Evolutionary conservation across 176 grass and related monocot genomes (phyloP).

Genomic region (Bonia amplexicaulis): DNA sequence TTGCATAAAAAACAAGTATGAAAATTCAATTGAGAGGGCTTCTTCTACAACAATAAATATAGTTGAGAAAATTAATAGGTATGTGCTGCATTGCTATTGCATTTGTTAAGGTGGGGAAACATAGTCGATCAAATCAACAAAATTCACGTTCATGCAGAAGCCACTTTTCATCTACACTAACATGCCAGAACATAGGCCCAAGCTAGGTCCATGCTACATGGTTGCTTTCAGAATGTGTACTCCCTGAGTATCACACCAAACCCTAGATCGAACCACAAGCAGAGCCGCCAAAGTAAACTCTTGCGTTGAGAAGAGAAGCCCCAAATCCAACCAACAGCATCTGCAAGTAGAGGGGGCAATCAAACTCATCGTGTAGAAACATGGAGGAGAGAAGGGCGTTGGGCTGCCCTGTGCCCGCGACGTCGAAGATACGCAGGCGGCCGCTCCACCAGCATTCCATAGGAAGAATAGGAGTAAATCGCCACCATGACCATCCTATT

Average conservation of each 20-base stretch:
- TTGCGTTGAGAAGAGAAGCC: too few species aligned
- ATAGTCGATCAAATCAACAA: not conserved
- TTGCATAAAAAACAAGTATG: constrained; percentile 32
- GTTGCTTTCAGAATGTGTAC: not conserved
- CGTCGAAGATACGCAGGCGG: too few species aligned
- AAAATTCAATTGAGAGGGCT: not conserved
- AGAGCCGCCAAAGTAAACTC: too few species aligned
- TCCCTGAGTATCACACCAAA: not conserved
- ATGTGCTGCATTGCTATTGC: not conserved
- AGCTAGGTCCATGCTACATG: not conserved
- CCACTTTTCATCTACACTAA: constrained; percentile 9
- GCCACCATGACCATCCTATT: too few species aligned
- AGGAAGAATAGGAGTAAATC: too few species aligned
- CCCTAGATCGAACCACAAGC: too few species aligned
- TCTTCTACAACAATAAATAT: not conserved
- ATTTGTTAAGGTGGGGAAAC: not conserved
- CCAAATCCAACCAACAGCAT: too few species aligned
- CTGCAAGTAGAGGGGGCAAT: too few species aligned
- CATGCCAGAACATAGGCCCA: not conserved
- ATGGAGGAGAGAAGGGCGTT: too few species aligned
- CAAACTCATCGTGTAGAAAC: too few species aligned
- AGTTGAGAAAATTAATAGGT: not conserved
- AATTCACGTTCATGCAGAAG: not conserved
- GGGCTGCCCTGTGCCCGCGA: too few species aligned
- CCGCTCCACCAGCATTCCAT: too few species aligned